These are phyloP conservation scores for Lactarius quietus DNA, from an alignment of 768 basidiomycete species.

Conservation along the genomic window DNA sequence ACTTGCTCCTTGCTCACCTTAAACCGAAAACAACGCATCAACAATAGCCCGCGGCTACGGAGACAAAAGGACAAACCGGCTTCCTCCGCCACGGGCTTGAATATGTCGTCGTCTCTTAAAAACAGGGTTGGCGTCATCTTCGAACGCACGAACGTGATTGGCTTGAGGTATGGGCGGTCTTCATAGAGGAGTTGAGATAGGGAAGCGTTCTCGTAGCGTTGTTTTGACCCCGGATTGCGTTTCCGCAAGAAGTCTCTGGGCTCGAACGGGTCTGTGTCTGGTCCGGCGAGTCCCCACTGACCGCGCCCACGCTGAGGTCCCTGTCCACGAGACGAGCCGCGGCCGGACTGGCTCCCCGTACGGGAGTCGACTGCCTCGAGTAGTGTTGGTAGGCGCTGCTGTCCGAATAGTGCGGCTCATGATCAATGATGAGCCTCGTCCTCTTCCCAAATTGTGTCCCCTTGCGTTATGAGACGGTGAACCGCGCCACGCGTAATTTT, in stretches of 20 bases:
- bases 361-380: conserved; percentile 2
- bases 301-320: conserved; percentile 6
- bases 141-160: conserved; percentile 66
- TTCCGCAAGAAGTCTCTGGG: conserved; percentile 30
- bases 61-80: conserved; percentile 38
- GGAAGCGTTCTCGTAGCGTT: conserved; percentile 43
- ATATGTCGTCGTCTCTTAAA: conserved; percentile 55
- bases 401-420: not conserved
- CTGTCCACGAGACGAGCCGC: not conserved
- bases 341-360: not conserved
- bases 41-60: not conserved
- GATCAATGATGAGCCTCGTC: not conserved
- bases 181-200: conserved; percentile 54
- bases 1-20: conserved; percentile 49
- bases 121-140: conserved; percentile 49
- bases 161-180: conserved; percentile 60
- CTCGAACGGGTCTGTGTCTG: conserved; percentile 12
- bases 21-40: not conserved
- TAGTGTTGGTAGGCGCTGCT: not conserved
- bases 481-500: not conserved
- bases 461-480: not conserved
- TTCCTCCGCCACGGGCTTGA: conserved; percentile 51
- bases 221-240: conserved; percentile 29
- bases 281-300: conserved; percentile 4
- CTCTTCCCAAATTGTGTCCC: not conserved